These are phyloP conservation scores for Cladophialophora psammophila DNA, from an alignment of 2,329 filamentous ascomycete species.

Conservation along the genomic window DNA sequence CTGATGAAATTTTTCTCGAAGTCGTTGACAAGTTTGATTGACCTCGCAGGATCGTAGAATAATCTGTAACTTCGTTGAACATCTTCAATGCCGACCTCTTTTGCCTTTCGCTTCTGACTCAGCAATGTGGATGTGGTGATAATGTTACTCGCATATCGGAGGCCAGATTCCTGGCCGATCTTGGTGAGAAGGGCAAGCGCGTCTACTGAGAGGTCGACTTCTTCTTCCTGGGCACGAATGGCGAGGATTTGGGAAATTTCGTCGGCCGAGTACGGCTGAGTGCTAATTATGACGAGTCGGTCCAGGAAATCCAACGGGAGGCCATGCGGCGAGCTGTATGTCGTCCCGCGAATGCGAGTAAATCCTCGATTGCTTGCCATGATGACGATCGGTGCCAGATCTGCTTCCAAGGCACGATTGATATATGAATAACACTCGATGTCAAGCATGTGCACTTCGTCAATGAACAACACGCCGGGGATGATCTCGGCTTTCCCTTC, in stretches of 20 bases:
- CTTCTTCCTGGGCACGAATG: constrained; percentile 93
- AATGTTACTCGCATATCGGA: constrained; percentile 96
- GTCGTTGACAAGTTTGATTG: constrained; percentile 87
- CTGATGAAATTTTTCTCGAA: constrained; percentile 94
- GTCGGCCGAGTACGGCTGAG: constrained; percentile 79
- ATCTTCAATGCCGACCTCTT: constrained; percentile 83
- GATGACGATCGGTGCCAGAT: constrained; percentile 95
- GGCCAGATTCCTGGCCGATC: constrained; percentile 88
- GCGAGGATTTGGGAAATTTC: constrained; percentile 92
- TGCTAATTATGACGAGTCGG: constrained; percentile 94
- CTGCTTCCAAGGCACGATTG: constrained; percentile 93
- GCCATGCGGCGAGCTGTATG: constrained; percentile 91
- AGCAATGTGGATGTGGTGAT: constrained; percentile 94
- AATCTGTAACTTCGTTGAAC: constrained; percentile 92
- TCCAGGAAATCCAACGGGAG: constrained; percentile 95
- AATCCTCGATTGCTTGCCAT: constrained; percentile 98
- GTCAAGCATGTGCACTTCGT: constrained; percentile 99
- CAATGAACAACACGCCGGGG: constrained; percentile 95
- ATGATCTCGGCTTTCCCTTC: constrained; percentile 99
- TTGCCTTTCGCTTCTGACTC: constrained; percentile 81
- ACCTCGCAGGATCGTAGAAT: constrained; percentile 89
- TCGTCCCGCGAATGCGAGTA: constrained; percentile 89
- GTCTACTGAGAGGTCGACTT: constrained; percentile 88
- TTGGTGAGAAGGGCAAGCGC: constrained; percentile 93
- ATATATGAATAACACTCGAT: constrained; percentile 99